Evolutionary conservation across 2,329 filamentous ascomycete species (phyloP).

Genomic region (Fusarium subtropicale): DNA sequence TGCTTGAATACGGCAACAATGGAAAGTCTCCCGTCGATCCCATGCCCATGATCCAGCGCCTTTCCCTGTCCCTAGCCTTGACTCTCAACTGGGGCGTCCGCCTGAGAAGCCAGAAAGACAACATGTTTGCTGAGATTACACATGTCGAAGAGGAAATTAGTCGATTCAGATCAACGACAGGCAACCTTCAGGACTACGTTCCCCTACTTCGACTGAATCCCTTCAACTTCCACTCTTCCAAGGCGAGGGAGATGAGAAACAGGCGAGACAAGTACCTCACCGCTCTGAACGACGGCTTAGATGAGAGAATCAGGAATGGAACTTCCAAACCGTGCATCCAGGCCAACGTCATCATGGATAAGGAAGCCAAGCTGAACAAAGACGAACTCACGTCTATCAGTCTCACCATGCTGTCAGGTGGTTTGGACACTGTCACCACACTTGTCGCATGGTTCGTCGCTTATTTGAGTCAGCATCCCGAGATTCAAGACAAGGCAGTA

Average conservation of each 20-base stretch:
- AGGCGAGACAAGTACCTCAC: conserved; percentile 71
- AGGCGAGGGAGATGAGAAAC: conserved; percentile 69
- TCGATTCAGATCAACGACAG: conserved; percentile 69
- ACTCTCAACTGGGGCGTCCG: conserved; percentile 75
- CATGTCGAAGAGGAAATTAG: conserved; percentile 71
- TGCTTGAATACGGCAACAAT: conserved; percentile 66
- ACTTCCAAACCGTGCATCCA: conserved; percentile 74
- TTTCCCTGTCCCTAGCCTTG: conserved; percentile 70
- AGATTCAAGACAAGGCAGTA: conserved; percentile 71
- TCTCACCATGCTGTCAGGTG: conserved; percentile 75
- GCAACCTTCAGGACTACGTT: conserved; percentile 72
- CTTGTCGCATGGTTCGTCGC: conserved; percentile 74
- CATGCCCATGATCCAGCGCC: conserved; percentile 75
- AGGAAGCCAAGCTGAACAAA: conserved; percentile 70
- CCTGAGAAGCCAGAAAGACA: conserved; percentile 67
- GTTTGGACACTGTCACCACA: conserved; percentile 74
- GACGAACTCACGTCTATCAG: conserved; percentile 74
- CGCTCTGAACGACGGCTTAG: conserved; percentile 67
- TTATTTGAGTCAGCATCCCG: conserved; percentile 67
- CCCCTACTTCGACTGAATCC: conserved; percentile 70
- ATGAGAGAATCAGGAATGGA: conserved; percentile 70
- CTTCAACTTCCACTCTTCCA: conserved; percentile 67
- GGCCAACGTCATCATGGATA: conserved; percentile 73
- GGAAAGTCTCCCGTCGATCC: conserved; percentile 69
- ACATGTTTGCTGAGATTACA: conserved; percentile 71